phyloP scores from a whole-genome alignment of 345 rosid genomes.

The Salix dunnii region DNA sequence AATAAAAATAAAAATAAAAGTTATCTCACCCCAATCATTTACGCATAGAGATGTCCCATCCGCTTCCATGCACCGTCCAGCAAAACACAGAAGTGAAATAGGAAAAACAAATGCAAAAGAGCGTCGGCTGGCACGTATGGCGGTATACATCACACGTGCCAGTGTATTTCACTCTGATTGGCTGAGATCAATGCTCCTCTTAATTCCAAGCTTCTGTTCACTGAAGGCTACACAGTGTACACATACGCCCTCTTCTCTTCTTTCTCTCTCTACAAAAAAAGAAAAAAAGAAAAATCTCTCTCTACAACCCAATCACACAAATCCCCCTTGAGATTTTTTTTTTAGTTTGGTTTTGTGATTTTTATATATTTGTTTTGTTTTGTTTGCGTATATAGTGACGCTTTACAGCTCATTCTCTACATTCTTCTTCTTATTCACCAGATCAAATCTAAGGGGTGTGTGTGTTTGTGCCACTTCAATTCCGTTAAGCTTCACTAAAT shows the following conservation, averaged over 20 bases:
- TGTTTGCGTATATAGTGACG: slow-evolving; percentile 9
- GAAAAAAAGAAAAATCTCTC: background rate
- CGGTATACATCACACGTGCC: slow-evolving; percentile 37
- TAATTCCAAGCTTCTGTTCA: slow-evolving; percentile 25
- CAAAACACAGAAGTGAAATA: too few species aligned
- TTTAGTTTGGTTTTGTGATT: background rate
- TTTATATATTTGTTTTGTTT: slow-evolving; percentile 16
- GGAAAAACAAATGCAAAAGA: background rate
- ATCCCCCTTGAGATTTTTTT: background rate
- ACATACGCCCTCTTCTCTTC: background rate
- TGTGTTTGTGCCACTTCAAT: slow-evolving; percentile 8
- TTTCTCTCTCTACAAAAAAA: slow-evolving; percentile 27
- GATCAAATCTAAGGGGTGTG: slow-evolving; percentile 41
- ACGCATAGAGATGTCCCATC: too few species aligned
- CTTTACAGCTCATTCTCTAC: slow-evolving; percentile 48
- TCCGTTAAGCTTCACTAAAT: background rate
- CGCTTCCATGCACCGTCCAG: too few species aligned
- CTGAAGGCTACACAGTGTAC: slow-evolving; percentile 21
- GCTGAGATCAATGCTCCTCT: slow-evolving; percentile 19
- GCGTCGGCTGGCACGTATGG: slow-evolving; percentile 75
- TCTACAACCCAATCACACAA: background rate
- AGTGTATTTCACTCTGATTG: slow-evolving; percentile 20
- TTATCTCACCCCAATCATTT: too few species aligned
- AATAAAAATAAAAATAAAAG: too few species aligned
- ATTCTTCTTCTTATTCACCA: slow-evolving; percentile 29